These are phyloP conservation scores for Geranium incanum DNA, from an alignment of 441 rosid species.

Conservation along the genomic window DNA sequence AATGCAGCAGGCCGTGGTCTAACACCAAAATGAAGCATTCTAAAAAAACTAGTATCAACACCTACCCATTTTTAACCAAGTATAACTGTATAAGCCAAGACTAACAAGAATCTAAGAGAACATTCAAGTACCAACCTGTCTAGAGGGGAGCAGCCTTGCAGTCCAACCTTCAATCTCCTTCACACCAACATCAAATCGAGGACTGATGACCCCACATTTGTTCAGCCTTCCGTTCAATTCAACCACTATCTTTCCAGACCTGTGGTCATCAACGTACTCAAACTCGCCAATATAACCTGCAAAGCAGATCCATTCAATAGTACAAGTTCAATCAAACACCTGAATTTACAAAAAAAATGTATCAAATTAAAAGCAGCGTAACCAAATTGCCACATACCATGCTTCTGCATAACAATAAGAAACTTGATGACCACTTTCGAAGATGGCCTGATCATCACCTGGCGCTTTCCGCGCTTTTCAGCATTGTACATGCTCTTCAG, in stretches of 20 bases:
- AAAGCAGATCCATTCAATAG: background rate
- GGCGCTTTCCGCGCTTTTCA: background rate
- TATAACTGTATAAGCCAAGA: background rate
- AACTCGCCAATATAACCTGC: slow-evolving; percentile 19
- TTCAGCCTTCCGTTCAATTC: slow-evolving; percentile 18
- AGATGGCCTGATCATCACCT: background rate
- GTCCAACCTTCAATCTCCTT: no score
- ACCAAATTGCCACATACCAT: background rate
- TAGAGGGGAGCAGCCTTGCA: no score
- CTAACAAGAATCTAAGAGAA: background rate
- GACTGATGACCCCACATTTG: slow-evolving; percentile 14
- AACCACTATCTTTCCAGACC: slow-evolving; percentile 16
- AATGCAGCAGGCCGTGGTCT: background rate
- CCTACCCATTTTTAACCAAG: background rate
- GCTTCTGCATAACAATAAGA: slow-evolving; percentile 19
- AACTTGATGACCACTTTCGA: slow-evolving; percentile 5
- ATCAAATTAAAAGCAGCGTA: background rate
- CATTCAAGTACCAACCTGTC: background rate
- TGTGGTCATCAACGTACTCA: slow-evolving; percentile 21
- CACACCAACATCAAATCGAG: no score
- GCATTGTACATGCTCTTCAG: slow-evolving; percentile 2
- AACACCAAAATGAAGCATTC: background rate
- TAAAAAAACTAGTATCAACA: background rate
- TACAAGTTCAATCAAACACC: background rate
- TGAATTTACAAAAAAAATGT: background rate